Evolutionary conservation across 768 basidiomycete species (phyloP).

Genomic region (Pisolithus sp.): DNA sequence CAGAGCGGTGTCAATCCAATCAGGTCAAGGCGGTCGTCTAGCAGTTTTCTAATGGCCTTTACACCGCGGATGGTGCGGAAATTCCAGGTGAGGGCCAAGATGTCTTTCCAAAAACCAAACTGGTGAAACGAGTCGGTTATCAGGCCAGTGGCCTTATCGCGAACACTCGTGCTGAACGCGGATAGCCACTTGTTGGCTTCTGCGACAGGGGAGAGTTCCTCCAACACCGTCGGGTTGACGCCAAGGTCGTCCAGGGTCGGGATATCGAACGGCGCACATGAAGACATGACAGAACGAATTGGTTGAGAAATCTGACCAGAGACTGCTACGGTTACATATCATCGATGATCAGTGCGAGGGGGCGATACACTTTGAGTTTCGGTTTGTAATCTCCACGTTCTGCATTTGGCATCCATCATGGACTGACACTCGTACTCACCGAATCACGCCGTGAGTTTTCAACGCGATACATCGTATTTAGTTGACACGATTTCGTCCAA

Average conservation of each 20-base stretch:
- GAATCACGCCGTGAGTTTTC: too few species aligned
- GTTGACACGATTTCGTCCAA: too few species aligned
- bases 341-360: too few species aligned
- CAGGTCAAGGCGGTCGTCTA: slow-evolving; percentile 30
- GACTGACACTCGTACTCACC: too few species aligned
- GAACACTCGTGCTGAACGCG: slow-evolving; percentile 8
- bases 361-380: too few species aligned
- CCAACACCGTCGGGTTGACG: slow-evolving; percentile 9
- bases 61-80: slow-evolving; percentile 42
- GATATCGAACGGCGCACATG: slow-evolving; percentile 9
- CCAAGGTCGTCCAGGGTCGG: slow-evolving; percentile 17
- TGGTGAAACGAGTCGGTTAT: slow-evolving; percentile 15
- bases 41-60: slow-evolving; percentile 29
- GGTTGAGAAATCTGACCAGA: neutral
- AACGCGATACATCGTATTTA: too few species aligned
- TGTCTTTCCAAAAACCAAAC: slow-evolving; percentile 43
- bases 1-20: slow-evolving; percentile 13
- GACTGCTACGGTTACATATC: neutral
- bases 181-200: slow-evolving; percentile 14
- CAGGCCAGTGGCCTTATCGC: neutral
- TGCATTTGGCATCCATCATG: too few species aligned
- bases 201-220: slow-evolving; percentile 5
- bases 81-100: slow-evolving; percentile 47
- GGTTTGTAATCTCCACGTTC: too few species aligned
- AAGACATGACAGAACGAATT: neutral